A percentile compares a stretch with the other conserved stretches of the same genome.
Evolutionary conservation across 768 basidiomycete genomes (phyloP).

Genomic region (Agrocybe praecox): DNA sequence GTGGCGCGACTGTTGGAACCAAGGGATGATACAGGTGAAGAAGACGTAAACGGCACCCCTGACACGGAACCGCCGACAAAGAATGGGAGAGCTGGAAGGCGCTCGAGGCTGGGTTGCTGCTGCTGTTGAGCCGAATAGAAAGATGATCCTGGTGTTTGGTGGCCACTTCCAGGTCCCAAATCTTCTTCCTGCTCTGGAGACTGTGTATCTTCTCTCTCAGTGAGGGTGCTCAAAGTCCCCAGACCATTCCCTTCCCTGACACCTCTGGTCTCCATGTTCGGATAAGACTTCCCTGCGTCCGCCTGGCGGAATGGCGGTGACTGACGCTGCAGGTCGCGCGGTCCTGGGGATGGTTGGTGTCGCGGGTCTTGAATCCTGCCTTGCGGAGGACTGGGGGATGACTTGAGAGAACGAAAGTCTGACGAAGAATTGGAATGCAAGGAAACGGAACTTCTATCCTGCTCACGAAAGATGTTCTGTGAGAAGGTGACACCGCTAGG

Average conservation of each 20-base stretch:
- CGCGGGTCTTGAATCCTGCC: conserved; percentile 34
- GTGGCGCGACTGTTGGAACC: conserved; percentile 72
- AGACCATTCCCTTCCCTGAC: conserved; percentile 50
- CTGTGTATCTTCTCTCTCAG: conserved; percentile 38
- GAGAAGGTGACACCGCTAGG: conserved; percentile 42
- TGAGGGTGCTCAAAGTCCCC: conserved; percentile 52
- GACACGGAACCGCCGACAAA: conserved; percentile 13
- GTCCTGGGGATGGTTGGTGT: conserved; percentile 36
- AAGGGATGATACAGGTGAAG: conserved; percentile 79
- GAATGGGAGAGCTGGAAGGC: conserved; percentile 9
- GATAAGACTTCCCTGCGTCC: conserved; percentile 47
- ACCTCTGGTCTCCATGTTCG: conserved; percentile 30
- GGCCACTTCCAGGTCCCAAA: conserved; percentile 22
- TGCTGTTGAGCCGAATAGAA: conserved; percentile 18
- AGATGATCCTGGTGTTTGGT: conserved; percentile 23
- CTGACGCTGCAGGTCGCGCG: conserved; percentile 38
- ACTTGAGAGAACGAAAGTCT: conserved; percentile 67
- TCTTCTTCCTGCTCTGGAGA: conserved; percentile 22
- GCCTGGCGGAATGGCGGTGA: conserved; percentile 50
- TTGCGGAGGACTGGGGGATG: conserved; percentile 67
- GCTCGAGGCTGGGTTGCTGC: conserved; percentile 18
- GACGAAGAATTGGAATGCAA: conserved; percentile 57
- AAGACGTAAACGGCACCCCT: conserved; percentile 53
- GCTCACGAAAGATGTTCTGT: conserved; percentile 47
- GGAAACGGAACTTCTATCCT: conserved; percentile 54